A percentile compares a stretch with the other conserved stretches of the same genome.
Evolutionary conservation across 2,329 filamentous ascomycete species (phyloP).

Genomic region (Aaosphaeria pasadenensis): DNA sequence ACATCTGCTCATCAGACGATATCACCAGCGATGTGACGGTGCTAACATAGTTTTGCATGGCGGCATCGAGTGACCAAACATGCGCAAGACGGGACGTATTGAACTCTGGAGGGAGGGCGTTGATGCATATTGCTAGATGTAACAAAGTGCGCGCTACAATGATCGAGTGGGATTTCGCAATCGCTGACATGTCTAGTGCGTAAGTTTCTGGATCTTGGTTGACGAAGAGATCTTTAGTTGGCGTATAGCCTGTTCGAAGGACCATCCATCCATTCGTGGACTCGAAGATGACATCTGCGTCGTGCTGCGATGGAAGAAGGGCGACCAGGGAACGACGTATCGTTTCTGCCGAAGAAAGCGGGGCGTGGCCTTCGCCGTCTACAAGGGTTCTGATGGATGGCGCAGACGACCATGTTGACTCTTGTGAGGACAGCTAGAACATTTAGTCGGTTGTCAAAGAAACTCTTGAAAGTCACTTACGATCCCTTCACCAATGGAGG

Average conservation of each 20-base stretch:
- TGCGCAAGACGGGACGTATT: slow-evolving; percentile 20
- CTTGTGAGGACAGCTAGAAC: slow-evolving; percentile 23
- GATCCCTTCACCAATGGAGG: slow-evolving; percentile 27
- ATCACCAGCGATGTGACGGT: slow-evolving; percentile 28
- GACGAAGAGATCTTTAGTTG: slow-evolving; percentile 27
- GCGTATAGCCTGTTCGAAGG: slow-evolving; percentile 24
- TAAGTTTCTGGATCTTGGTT: slow-evolving; percentile 29
- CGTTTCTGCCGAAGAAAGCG: slow-evolving; percentile 8
- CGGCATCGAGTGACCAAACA: slow-evolving; percentile 31
- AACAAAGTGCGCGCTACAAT: slow-evolving; percentile 34
- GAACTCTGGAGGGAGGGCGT: slow-evolving; percentile 30
- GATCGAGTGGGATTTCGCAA: slow-evolving; percentile 23
- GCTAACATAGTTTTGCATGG: slow-evolving; percentile 30
- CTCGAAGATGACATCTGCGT: slow-evolving; percentile 35
- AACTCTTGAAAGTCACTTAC: slow-evolving; percentile 14
- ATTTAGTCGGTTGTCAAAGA: slow-evolving; percentile 1
- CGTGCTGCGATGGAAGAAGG: slow-evolving; percentile 33
- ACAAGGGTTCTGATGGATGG: slow-evolving; percentile 22
- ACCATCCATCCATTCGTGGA: slow-evolving; percentile 37
- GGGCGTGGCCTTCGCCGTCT: slow-evolving; percentile 7
- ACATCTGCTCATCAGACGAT: slow-evolving; percentile 31
- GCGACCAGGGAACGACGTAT: slow-evolving; percentile 19
- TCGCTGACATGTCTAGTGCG: slow-evolving; percentile 28
- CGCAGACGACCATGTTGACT: slow-evolving; percentile 23
- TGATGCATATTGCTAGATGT: slow-evolving; percentile 33